Evolutionary conservation across 169 alveolate species (phyloP), one percentile per base, ranked within the genome.

Genomic region (Cyclospora cayetanensis): DNA sequence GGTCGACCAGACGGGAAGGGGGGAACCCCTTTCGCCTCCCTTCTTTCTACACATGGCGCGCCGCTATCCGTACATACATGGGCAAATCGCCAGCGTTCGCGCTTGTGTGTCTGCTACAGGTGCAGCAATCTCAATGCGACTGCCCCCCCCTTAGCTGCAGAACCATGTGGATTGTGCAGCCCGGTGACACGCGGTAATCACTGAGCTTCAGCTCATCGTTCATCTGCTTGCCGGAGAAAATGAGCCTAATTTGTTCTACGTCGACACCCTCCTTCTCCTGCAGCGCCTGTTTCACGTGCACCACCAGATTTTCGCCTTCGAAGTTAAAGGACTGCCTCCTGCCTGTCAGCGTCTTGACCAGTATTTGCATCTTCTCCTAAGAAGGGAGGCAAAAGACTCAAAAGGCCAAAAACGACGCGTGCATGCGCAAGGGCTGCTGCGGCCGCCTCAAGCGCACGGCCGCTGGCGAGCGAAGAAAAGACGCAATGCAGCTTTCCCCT

Each of bases 121-220:
- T 55, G 70, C 70, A 55, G 20, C 70, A 55, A 31, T 31, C 20
- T 4, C 70, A 55, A 12, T 31, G 20, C 70, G 3, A 31, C 70
- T 5, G 9, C 35, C 98, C 98, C 18, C 98, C 98, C 74, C 99
- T 95, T 66, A 98, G 97, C 90, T 97, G 99, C 53, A 98, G 97
- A 18, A 98, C 99, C 99, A 98, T 98, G 95, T 97, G 99, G 90
- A 98, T 97, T 41, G 99, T 98, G 91, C 97, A 94, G 35, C 99
- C 99, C 3, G 99, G 99, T 39, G 95, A 95, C 22, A 98, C 97
- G 74, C 97, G 96, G 96, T 98, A 98, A 92, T 98, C 99, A 74
- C 93, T 63, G 31, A 98, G 95, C 74, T 95, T 96, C 90, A 96
- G 94, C 46, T 98, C 99, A 63, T 98, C 99, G 29, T 95, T 95